These are phyloP conservation scores for Tagetes erecta DNA, from an alignment of 129 eudicot species.

Conservation along the genomic window DNA sequence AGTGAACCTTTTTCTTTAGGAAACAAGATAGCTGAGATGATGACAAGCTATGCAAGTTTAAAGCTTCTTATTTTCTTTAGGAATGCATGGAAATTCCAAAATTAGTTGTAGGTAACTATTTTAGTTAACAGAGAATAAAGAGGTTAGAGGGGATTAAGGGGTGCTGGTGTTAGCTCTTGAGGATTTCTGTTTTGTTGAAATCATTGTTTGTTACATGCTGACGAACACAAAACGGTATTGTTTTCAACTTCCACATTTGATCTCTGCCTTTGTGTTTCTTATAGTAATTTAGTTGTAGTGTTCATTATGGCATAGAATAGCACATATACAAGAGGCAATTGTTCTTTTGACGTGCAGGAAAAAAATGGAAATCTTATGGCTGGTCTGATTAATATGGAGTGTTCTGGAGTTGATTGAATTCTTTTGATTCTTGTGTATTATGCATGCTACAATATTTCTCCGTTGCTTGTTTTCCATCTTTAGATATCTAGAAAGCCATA, in stretches of 20 bases:
- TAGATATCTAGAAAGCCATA: background rate
- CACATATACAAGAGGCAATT: background rate
- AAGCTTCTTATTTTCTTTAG: background rate
- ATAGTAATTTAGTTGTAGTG: background rate
- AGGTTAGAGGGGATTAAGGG: background rate
- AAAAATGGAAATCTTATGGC: background rate
- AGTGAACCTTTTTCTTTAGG: background rate
- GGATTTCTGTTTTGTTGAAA: background rate
- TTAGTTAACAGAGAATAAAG: background rate
- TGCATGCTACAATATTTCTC: constrained; percentile 15
- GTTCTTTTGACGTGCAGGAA: background rate
- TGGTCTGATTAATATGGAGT: background rate
- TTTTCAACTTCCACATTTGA: constrained; percentile 2
- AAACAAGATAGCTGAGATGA: constrained; percentile 14
- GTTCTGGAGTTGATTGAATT: constrained; percentile 11
- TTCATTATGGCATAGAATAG: background rate
- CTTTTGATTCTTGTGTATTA: constrained; percentile 5
- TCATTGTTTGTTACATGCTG: background rate
- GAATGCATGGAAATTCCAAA: background rate
- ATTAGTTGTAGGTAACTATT: background rate
- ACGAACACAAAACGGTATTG: background rate
- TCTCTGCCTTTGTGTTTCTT: constrained; percentile 11
- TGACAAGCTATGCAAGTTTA: background rate
- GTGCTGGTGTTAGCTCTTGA: background rate
- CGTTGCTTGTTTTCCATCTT: no score